Percentiles rank a stretch among this genome's conserved stretches.
These are phyloP conservation scores for Fomitopsis schrenkii DNA, from an alignment of 1,284 basidiomycete genomes.

Conservation along the genomic window DNA sequence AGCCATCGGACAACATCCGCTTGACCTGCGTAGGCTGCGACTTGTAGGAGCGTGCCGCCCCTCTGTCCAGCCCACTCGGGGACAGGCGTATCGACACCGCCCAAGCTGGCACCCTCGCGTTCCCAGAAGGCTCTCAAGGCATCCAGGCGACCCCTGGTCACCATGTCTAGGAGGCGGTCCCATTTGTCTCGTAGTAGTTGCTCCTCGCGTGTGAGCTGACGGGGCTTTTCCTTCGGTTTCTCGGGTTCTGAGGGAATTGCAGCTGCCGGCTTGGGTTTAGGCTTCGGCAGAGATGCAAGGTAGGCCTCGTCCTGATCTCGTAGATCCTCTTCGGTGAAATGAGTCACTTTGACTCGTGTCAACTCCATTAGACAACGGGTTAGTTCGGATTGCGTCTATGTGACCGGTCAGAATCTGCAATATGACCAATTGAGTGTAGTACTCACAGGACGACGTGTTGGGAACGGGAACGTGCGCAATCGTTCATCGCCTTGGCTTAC, in stretches of 20 bases:
- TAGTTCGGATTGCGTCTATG: slow-evolving; percentile 87
- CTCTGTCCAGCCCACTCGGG: slow-evolving; percentile 66
- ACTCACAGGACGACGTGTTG: slow-evolving; percentile 85
- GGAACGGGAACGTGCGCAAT: slow-evolving; percentile 88
- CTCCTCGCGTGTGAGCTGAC: slow-evolving; percentile 75
- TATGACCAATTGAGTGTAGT: neutral
- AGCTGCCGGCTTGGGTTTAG: slow-evolving; percentile 44
- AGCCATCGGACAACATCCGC: slow-evolving; percentile 78
- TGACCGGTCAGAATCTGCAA: slow-evolving; percentile 6
- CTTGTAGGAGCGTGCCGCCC: slow-evolving; percentile 70
- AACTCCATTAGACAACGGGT: slow-evolving; percentile 87
- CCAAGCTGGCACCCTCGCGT: slow-evolving; percentile 62
- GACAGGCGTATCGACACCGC: slow-evolving; percentile 54
- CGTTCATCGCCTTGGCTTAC: slow-evolving; percentile 56
- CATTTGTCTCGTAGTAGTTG: slow-evolving; percentile 75
- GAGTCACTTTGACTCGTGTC: slow-evolving; percentile 80
- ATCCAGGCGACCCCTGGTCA: slow-evolving; percentile 80
- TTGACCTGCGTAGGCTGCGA: slow-evolving; percentile 74
- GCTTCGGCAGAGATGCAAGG: slow-evolving; percentile 81
- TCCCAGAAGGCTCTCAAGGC: slow-evolving; percentile 79
- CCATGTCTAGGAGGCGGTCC: slow-evolving; percentile 83
- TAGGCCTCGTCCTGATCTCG: slow-evolving; percentile 84
- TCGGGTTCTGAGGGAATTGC: slow-evolving; percentile 18
- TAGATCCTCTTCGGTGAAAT: slow-evolving; percentile 83
- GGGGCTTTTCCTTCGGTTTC: slow-evolving; percentile 42